phyloP scores from a whole-genome alignment of 371 early-diverging fungal species.

The Rhizopus stolonifer region DNA sequence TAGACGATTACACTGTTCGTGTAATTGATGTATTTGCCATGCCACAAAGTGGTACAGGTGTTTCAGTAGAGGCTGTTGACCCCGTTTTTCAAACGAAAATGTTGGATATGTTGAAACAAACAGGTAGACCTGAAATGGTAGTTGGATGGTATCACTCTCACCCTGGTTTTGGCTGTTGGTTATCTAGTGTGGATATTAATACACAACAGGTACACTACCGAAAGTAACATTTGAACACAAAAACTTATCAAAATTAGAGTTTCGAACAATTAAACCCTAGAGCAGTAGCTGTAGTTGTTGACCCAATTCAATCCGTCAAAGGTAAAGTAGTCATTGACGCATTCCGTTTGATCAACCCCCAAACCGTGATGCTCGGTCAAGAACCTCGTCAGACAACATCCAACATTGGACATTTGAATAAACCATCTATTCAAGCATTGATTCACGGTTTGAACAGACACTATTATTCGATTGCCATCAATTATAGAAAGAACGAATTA shows the following conservation, averaged over 20 bases:
- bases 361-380: slow-evolving; percentile 84
- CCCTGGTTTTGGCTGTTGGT: slow-evolving; percentile 99
- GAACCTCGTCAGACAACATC: slow-evolving; percentile 99
- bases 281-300: slow-evolving; percentile 99
- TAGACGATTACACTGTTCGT: slow-evolving; percentile 99
- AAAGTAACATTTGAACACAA: no score
- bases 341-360: slow-evolving; percentile 97
- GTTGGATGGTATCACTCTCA: slow-evolving; percentile 99
- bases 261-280: slow-evolving; percentile 97
- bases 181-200: slow-evolving; percentile 99
- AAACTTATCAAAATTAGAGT: no score
- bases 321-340: slow-evolving; percentile 99
- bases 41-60: slow-evolving; percentile 99
- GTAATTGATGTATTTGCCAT: slow-evolving; percentile 99
- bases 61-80: slow-evolving; percentile 99
- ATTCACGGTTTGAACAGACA: slow-evolving; percentile 99
- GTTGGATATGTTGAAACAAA: slow-evolving; percentile 99
- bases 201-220: no score
- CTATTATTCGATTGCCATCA: slow-evolving; percentile 99
- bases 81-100: slow-evolving; percentile 99
- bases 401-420: slow-evolving; percentile 98
- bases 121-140: slow-evolving; percentile 99
- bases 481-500: slow-evolving; percentile 98
- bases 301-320: slow-evolving; percentile 99
- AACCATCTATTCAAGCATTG: slow-evolving; percentile 97